Percentiles rank a stretch among this genome's conserved stretches.
Conservation (phyloP, 768 basidiomycete species). For the Leccinum uliginosum region DNA sequence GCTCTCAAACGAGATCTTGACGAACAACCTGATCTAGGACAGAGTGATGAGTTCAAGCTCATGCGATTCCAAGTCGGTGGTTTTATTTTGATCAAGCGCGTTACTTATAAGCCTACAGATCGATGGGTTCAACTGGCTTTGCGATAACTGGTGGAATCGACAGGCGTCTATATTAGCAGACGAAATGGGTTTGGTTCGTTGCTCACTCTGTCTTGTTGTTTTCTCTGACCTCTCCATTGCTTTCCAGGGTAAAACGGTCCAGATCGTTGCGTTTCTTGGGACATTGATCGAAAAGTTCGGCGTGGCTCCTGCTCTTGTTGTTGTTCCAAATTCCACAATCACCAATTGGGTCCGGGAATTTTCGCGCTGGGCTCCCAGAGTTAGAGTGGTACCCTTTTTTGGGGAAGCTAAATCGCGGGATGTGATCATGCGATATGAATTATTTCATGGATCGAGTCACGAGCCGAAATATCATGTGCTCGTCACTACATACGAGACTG, state of each 20-base stretch:
- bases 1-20: conserved; percentile 41
- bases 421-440: conserved; percentile 76
- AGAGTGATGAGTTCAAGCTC: conserved; percentile 56
- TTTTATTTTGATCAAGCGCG: conserved; percentile 1
- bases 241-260: conserved; percentile 82
- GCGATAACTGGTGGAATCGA: conserved; percentile 82
- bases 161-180: conserved; percentile 91
- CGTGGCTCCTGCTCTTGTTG: conserved; percentile 78
- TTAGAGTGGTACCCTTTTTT: conserved; percentile 80
- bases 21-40: conserved; percentile 63
- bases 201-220: neutral
- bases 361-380: conserved; percentile 62
- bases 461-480: conserved; percentile 82
- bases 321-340: conserved; percentile 96
- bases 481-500: conserved; percentile 88
- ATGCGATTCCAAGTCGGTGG: conserved; percentile 81
- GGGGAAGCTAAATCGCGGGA: conserved; percentile 79
- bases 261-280: conserved; percentile 82
- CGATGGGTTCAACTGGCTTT: conserved; percentile 81
- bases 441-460: conserved; percentile 56
- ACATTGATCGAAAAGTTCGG: conserved; percentile 50
- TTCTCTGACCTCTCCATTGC: neutral
- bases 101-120: conserved; percentile 40
- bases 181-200: conserved; percentile 88
- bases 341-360: conserved; percentile 96